A percentile compares a stretch with the other conserved stretches of the same genome.
Evolutionary conservation across 2,329 filamentous ascomycete species (phyloP).

Genomic region (Penicillium vulpinum): DNA sequence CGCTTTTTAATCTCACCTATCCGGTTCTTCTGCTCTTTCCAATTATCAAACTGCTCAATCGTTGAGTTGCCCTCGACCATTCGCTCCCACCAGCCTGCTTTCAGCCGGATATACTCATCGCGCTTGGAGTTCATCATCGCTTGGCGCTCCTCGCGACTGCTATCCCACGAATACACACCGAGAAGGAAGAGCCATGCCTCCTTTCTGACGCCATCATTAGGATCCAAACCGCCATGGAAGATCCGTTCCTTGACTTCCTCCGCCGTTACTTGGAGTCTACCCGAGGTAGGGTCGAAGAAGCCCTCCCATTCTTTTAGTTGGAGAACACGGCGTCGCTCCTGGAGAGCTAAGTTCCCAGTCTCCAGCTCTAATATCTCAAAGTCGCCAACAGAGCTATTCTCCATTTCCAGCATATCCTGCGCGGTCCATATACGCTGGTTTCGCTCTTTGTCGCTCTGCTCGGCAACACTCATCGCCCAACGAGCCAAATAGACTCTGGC

Average conservation of each 20-base stretch:
- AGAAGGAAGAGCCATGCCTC: constrained; percentile 95
- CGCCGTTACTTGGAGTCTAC: constrained; percentile 73
- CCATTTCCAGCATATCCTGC: constrained; percentile 86
- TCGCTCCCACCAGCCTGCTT: constrained; percentile 94
- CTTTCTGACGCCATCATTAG: constrained; percentile 88
- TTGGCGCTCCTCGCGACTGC: constrained; percentile 78
- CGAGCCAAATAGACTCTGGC: constrained; percentile 89
- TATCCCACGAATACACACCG: constrained; percentile 91
- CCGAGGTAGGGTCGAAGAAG: constrained; percentile 77
- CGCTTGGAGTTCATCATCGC: constrained; percentile 79
- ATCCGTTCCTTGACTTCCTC: constrained; percentile 97
- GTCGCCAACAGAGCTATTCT: constrained; percentile 91
- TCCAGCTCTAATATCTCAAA: constrained; percentile 90
- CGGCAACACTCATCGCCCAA: constrained; percentile 98
- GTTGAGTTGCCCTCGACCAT: constrained; percentile 80
- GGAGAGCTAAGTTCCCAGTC: constrained; percentile 68
- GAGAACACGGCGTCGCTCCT: constrained; percentile 74
- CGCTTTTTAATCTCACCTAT: constrained; percentile 69
- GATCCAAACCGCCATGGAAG: constrained; percentile 87
- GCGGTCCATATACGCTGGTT: constrained; percentile 90
- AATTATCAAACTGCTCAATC: constrained; percentile 86
- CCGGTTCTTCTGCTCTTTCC: constrained; percentile 87
- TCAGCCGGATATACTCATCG: constrained; percentile 91
- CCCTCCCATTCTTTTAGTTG: constrained; percentile 84
- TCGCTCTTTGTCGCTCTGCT: constrained; percentile 87